Evolutionary conservation across 2,329 filamentous ascomycete genomes (phyloP).

Genomic region (Polytolypa hystricis): DNA sequence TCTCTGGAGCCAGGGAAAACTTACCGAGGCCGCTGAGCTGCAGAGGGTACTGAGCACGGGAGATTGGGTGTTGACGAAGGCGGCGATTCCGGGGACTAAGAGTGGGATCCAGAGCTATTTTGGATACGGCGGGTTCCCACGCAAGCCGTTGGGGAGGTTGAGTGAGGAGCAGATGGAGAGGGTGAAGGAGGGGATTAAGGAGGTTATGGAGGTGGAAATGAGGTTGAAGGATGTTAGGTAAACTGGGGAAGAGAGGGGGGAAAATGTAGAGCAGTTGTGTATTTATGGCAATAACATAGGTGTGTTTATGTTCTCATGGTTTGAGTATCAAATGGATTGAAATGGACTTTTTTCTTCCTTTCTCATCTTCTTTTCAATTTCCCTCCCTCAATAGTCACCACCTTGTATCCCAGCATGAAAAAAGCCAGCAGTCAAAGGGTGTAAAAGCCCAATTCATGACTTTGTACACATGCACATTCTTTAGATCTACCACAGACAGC

Average conservation of each 20-base stretch:
- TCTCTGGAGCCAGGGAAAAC: slow-evolving; percentile 62
- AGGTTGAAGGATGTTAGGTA: slow-evolving; percentile 21
- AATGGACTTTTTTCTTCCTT: too few species aligned
- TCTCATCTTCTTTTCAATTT: not conserved
- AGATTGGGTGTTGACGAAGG: slow-evolving; percentile 77
- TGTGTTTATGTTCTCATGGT: too few species aligned
- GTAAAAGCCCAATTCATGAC: too few species aligned
- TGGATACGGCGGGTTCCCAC: slow-evolving; percentile 70
- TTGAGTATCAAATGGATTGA: too few species aligned
- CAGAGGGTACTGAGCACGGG: slow-evolving; percentile 66
- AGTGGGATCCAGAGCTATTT: slow-evolving; percentile 71
- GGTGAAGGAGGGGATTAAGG: slow-evolving; percentile 25
- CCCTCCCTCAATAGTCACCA: too few species aligned
- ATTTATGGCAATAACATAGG: too few species aligned
- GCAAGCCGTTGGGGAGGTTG: slow-evolving; percentile 44
- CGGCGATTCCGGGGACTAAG: slow-evolving; percentile 77
- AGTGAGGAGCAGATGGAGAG: slow-evolving; percentile 20
- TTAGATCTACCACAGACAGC: too few species aligned
- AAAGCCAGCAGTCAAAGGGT: too few species aligned
- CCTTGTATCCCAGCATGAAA: too few species aligned
- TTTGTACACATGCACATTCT: too few species aligned
- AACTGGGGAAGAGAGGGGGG: too few species aligned
- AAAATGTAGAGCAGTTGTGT: too few species aligned
- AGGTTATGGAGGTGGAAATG: slow-evolving; percentile 25
- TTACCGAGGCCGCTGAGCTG: slow-evolving; percentile 62